Evolutionary conservation across 2,329 filamentous ascomycete genomes (phyloP).

Genomic region (Paecilomyces niveus): DNA sequence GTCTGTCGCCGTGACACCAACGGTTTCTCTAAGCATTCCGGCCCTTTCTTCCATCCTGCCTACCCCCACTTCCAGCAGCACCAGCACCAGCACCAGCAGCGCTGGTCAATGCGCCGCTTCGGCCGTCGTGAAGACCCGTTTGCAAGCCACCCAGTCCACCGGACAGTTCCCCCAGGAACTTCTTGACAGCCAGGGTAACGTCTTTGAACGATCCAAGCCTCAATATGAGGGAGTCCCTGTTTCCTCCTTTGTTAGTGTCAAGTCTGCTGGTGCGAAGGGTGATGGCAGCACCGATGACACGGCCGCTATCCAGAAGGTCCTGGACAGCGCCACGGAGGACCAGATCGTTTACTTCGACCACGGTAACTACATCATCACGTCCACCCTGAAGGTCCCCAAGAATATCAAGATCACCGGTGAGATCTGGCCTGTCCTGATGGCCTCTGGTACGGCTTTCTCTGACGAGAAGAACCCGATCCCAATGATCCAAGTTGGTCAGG

Average conservation of each 20-base stretch:
- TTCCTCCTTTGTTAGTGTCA: conserved; percentile 75
- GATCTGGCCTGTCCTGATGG: conserved; percentile 86
- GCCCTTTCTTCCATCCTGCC: conserved; percentile 1
- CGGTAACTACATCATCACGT: conserved; percentile 55
- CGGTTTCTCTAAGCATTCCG: neutral
- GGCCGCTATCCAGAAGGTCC: conserved; percentile 67
- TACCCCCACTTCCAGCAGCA: neutral
- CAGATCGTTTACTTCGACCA: conserved; percentile 60
- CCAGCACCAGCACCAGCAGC: neutral
- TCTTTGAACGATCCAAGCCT: conserved; percentile 82
- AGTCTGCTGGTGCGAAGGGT: conserved; percentile 73
- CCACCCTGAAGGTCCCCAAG: conserved; percentile 57
- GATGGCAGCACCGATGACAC: conserved; percentile 87
- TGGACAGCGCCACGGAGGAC: conserved; percentile 57
- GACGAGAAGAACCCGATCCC: conserved; percentile 69
- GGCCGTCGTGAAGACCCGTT: conserved; percentile 30
- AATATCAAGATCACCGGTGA: conserved; percentile 84
- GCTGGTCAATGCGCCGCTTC: conserved; percentile 14
- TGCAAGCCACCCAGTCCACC: conserved; percentile 54
- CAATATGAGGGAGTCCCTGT: conserved; percentile 67
- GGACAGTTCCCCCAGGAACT: conserved; percentile 56
- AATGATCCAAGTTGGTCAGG: conserved; percentile 77
- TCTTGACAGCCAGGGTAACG: conserved; percentile 55
- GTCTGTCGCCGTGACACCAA: neutral
- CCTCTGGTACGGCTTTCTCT: conserved; percentile 64